Percentiles rank a stretch among this genome's conserved stretches.
Evolutionary conservation across 495 filamentous ascomycete species (phyloP).

Genomic region (Rhypophila decipiens): DNA sequence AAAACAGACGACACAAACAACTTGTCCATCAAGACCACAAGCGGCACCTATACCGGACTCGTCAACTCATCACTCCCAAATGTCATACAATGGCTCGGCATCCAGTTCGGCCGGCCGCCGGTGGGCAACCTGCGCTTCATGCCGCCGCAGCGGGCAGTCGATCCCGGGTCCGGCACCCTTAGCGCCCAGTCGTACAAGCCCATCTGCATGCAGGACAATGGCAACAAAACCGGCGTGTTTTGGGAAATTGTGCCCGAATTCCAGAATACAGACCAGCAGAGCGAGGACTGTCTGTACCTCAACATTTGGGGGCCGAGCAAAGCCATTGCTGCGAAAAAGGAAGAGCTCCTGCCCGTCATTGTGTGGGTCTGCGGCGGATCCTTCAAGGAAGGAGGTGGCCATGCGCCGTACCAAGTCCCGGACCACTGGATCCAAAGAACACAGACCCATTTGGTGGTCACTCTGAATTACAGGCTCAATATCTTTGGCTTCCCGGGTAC

Average conservation of each 20-base stretch:
- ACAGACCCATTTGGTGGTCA: conserved; percentile 28
- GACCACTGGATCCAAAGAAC: conserved; percentile 27
- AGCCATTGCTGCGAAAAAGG: conserved; percentile 11
- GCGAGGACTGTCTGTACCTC: conserved; percentile 33
- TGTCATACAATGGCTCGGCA: conserved; percentile 29
- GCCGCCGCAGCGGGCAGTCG: conserved; percentile 18
- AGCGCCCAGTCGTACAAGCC: conserved; percentile 22
- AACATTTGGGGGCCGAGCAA: conserved; percentile 32
- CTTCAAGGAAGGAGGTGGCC: conserved; percentile 6
- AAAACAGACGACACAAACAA: no score
- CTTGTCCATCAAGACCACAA: conserved; percentile 30
- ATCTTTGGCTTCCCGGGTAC: conserved; percentile 32
- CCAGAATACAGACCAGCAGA: conserved; percentile 9
- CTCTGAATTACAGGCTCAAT: conserved; percentile 28
- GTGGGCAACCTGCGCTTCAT: conserved; percentile 22
- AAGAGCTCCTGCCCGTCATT: conserved; percentile 25
- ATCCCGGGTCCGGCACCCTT: conserved; percentile 10
- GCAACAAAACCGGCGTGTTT: conserved; percentile 12
- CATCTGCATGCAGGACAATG: conserved; percentile 12
- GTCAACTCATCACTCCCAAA: conserved; percentile 26
- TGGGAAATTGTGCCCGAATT: conserved; percentile 11
- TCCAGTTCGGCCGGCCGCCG: conserved; percentile 31
- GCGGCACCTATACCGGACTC: conserved; percentile 30
- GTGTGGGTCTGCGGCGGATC: conserved; percentile 19
- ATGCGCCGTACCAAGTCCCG: conserved; percentile 23